phyloP scores from a whole-genome alignment of 1,139 yeast genomes.

The Suzukiozyma palmioleophila region DNA sequence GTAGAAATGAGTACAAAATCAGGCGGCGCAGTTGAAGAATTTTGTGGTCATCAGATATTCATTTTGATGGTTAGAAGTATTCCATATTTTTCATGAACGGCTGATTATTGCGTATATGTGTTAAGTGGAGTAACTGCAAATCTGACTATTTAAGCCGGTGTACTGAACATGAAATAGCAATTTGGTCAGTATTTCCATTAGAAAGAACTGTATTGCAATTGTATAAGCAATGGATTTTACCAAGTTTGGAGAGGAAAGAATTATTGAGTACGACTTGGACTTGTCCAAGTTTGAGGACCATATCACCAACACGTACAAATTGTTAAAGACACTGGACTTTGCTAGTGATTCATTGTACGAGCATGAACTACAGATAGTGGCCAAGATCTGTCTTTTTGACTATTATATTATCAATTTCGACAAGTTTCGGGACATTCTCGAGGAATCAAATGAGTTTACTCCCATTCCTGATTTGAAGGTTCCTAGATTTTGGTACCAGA shows the following conservation, averaged over 20 bases:
- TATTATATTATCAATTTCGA: not conserved
- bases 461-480: not conserved
- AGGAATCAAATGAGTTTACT: not conserved
- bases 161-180: no score
- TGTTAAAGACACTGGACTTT: slow-evolving; percentile 1
- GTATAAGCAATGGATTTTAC: slow-evolving; percentile 1
- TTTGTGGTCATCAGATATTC: no score
- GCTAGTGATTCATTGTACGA: not conserved
- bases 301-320: slow-evolving; percentile 1
- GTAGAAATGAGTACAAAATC: no score
- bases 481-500: slow-evolving; percentile 2
- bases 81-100: no score
- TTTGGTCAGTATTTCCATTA: no score
- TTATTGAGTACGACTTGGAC: not conserved
- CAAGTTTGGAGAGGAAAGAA: slow-evolving; percentile 2
- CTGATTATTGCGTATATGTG: no score
- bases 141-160: no score
- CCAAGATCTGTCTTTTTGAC: not conserved
- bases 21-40: no score
- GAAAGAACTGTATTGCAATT: no score
- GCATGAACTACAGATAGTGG: not conserved
- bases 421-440: not conserved
- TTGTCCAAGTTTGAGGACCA: slow-evolving; percentile 1
- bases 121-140: no score
- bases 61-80: no score